Evolutionary conservation across 495 filamentous ascomycete species (phyloP), one percentile per base, ranked within the genome.

Genomic region (Neurospora sublineolata): DNA sequence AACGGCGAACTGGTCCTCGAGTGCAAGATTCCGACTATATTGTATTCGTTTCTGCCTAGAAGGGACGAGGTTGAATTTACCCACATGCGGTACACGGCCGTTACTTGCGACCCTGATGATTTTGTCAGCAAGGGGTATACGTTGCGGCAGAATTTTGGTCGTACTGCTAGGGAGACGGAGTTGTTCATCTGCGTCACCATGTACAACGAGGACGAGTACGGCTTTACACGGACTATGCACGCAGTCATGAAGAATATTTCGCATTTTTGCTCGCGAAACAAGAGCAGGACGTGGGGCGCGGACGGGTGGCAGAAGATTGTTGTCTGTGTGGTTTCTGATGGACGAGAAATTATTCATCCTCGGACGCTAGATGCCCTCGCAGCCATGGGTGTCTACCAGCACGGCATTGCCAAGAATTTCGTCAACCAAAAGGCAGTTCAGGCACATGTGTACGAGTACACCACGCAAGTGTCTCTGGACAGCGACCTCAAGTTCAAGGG

Each of bases 51-150:
- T 81, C 83, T 98, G 67, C 96, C 96, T 0, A 87, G 94, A 39
- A 87, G 94, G 36, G 93, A 98, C 79, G 94, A 97, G 73, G 88
- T 92, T 68, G 96, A 99, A 80, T 99, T 98, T 79, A 99, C 96
- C 1, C 94, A 99, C 79, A 98, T 98, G 96, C 91, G 96, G n/a
- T 99, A 99, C 78, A 98, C 96, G 38, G 96, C 96, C n/a, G 95
- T 97, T 41, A 99, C 96, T 1, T 97, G 94, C 77, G 96, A 99
- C 78, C 96, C 96, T 0, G 94, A 98, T 78, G 94, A 99, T 77
- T 99, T 96, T 74, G 90, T 92, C 0, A 84, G 87, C 18, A 85
- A 89, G 68, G 94, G 95, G 0, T 99, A 98, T 83, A 95, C 96
- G 80, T 80, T 99, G 76, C 91, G 96, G n/a, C 96, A 98, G 81